Evolutionary conservation across 331 rosid genomes (phyloP), one percentile per base, ranked within the genome.

Genomic region (Spiraea crenata): DNA sequence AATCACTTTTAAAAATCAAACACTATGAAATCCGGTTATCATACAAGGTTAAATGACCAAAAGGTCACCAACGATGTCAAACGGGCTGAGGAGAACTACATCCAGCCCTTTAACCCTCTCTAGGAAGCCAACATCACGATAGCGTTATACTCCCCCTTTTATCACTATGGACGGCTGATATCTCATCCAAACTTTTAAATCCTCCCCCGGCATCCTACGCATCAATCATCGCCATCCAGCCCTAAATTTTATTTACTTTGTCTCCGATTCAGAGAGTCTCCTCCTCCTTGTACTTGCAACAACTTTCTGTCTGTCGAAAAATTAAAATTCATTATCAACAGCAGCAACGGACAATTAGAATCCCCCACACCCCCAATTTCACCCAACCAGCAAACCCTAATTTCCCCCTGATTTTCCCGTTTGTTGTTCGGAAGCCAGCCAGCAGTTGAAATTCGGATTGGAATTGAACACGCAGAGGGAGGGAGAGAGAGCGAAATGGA

Each of bases 401-500:
- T 70, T 70, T 70, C 55, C 64, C 57, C 34, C 44, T 57, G 45
- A 63, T 17, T n/a, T 40, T 61, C 31, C 49, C 66, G 6, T 19
- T 11, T 31, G 35, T 5, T 25, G 31, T 25, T 25, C 31, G 31
- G 31, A 25, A 25, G 31, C 31, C 2, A 4, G 35, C 4, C 31
- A 9, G 61, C 74, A 42, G 38, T 46, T 34, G 65, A 64, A 9
- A 47, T 31, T 52, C 65, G 70, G 52, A 52, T 6, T 51, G 49
- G 41, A 16, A 7, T 42, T 66, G 71, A 7, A 8, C 5, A 42
- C 7, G 35, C 20, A 57, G 51, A 67, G 11, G 48, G 60, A 76
- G 70, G 47, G 7, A 73, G 69, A 34, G 45, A 51, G 41, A 63
- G 58, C 40, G 61, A 31, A 74, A 90, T 90, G 98, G 96, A 90